Percentiles rank a stretch among this genome's conserved stretches.
phyloP scores from a whole-genome alignment of 2,329 filamentous ascomycete genomes.

The Chaetomiaceae sp. region DNA sequence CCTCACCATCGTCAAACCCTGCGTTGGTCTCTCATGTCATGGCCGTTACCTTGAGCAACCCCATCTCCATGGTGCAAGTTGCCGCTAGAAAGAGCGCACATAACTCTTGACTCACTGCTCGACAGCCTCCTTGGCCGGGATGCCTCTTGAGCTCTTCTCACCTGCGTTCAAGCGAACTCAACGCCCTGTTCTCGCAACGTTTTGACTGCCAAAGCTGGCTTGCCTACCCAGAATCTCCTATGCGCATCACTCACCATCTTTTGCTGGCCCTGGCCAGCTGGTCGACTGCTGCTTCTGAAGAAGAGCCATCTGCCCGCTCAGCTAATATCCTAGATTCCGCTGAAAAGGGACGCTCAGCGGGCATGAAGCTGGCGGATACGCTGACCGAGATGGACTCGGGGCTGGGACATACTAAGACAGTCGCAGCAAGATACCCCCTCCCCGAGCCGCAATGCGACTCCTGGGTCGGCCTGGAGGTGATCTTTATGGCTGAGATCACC shows the following conservation, averaged over 20 bases:
- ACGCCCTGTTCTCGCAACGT: neutral
- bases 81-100: neutral
- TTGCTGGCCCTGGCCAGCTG: conserved; percentile 21
- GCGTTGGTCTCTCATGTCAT: neutral
- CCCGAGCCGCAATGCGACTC: conserved; percentile 13
- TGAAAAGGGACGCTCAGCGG: neutral
- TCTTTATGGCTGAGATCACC: conserved; percentile 30
- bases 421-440: neutral
- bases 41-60: conserved; percentile 1
- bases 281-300: conserved; percentile 9
- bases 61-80: neutral
- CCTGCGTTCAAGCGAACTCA: neutral
- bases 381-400: neutral
- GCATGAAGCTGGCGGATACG: neutral
- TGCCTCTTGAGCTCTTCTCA: neutral
- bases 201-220: neutral
- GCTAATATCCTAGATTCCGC: neutral
- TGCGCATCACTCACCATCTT: conserved; percentile 13
- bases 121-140: neutral
- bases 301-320: conserved; percentile 21
- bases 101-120: neutral
- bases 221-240: conserved; percentile 1
- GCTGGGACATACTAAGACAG: neutral
- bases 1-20: neutral
- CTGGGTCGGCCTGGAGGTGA: conserved; percentile 32